A percentile compares a stretch with the other conserved stretches of the same genome.
phyloP scores from a whole-genome alignment of 2,329 filamentous ascomycete species.

The Colletotrichum sp. region DNA sequence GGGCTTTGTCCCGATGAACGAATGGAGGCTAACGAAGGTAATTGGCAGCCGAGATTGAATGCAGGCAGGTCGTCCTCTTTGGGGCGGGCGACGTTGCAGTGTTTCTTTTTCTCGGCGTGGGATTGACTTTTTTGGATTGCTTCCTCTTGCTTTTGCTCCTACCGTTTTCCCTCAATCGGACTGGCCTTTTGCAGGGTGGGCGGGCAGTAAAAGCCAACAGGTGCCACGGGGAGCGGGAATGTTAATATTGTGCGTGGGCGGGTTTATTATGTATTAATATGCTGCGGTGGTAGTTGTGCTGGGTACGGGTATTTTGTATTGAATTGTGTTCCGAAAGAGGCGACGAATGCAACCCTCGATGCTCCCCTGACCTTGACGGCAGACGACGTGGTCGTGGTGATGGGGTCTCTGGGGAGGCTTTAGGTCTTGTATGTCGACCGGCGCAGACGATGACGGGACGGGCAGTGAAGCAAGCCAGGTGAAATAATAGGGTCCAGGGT shows the following conservation, averaged over 20 bases:
- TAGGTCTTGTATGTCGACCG: background rate
- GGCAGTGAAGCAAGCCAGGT: background rate
- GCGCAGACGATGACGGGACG: background rate
- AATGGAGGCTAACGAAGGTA: slow-evolving; percentile 3
- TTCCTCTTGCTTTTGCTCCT: slow-evolving; percentile 7
- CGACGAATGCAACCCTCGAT: slow-evolving; percentile 11
- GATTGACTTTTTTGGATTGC: background rate
- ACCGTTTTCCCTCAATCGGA: background rate
- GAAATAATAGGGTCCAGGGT: background rate
- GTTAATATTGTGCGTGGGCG: background rate
- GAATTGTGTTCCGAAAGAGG: background rate
- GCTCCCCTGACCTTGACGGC: slow-evolving; percentile 12
- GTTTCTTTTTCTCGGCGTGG: background rate
- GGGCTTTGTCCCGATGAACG: background rate
- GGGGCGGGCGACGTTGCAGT: slow-evolving; percentile 6
- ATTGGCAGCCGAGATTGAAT: slow-evolving; percentile 4
- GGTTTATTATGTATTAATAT: slow-evolving; percentile 10
- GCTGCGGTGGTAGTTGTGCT: background rate
- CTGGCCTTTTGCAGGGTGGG: background rate
- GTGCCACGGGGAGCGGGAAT: slow-evolving; percentile 6
- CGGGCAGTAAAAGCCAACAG: background rate
- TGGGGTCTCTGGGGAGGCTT: background rate
- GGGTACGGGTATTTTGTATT: background rate
- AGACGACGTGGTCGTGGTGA: background rate
- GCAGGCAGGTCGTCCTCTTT: background rate